Base-by-base conservation (phyloP, 1,284 basidiomycete genomes). In the Clitocybe nebularis region DNA sequence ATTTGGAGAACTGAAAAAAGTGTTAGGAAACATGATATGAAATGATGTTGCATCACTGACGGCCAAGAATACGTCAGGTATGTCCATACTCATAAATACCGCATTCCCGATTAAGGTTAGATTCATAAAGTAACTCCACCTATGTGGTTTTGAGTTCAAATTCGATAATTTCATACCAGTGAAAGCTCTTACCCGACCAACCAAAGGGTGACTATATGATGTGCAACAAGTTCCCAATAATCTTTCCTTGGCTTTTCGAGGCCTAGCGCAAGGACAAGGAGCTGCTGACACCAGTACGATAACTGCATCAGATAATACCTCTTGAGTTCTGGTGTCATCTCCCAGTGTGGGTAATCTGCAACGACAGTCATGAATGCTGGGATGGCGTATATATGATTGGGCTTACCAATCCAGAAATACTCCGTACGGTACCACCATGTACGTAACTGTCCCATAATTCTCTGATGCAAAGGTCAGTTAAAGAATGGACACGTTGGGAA, bases 121-220 rank as follows among this genome's bases (percentile, higher is more conserved):
- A 59, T 91, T 91, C 54, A 88, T 51, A 25, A 81, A 60, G 57
- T 94, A 96, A 56, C 89, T 93, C 93, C 93, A 95, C 39, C 89
- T 88, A 52, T 42, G 26, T 28, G 34, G 41, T 7, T 26, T 49
- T 13, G 51, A 25, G 22, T 32, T n/a, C n/a, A 30, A 21, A 33
- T 7, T 39, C 24, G 32, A 17, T 16, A 37, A 28, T 41, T 34
- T n/a, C n/a, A 19, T 13, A 13, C 5, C 5, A 43, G 55, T 29
- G 10, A 22, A 23, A n/a, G 5, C 4, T 59, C 72, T 38, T 61
- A 88, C 82, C 86, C 87, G 38, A 99, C 81, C 19, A 99, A 75
- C 93, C 94, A 99, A 17, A 99, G 74, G 0, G 96, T 98, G 39
- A 99, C 93, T 36, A 93, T 57, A 62, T 99, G 96, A 64, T 95